Percentiles rank a stretch among this genome's conserved stretches.
These are phyloP conservation scores for Brettanomyces anomalus DNA, from an alignment of 805 yeast species.

Conservation along the genomic window DNA sequence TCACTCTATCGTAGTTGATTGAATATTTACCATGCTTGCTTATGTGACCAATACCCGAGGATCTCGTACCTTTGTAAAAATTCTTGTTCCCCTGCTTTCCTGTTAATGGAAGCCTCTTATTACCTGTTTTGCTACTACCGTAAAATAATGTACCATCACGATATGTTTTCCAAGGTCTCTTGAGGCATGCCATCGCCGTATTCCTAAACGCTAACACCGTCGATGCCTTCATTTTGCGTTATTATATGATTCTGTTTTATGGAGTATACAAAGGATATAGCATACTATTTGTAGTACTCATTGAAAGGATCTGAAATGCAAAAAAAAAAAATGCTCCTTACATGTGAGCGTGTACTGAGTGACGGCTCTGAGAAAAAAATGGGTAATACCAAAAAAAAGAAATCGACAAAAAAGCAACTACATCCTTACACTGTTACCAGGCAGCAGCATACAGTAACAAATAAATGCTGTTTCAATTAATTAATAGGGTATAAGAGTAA, in stretches of 20 bases:
- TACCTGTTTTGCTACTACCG: constrained; percentile 70
- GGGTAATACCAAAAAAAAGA: no score
- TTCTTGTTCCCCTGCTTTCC: constrained; percentile 93
- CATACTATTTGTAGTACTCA: not conserved
- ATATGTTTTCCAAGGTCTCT: constrained; percentile 85
- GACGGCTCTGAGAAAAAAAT: no score
- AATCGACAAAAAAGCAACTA: no score
- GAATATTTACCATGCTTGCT: constrained; percentile 67
- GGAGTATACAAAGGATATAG: not conserved
- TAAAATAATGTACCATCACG: constrained; percentile 79
- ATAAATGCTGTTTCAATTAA: no score
- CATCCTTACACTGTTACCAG: no score
- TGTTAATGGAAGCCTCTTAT: constrained; percentile 74
- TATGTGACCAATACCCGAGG: constrained; percentile 83
- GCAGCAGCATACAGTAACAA: no score
- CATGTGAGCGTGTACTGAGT: no score
- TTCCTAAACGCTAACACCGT: constrained; percentile 4
- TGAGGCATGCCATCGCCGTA: constrained; percentile 32
- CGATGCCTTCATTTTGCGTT: constrained; percentile 5
- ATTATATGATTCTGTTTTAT: not conserved
- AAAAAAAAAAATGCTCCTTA: not conserved
- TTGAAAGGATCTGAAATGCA: not conserved
- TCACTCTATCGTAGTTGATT: constrained; percentile 75
- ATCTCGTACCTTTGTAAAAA: constrained; percentile 92
- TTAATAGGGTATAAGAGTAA: no score